phyloP scores from a whole-genome alignment of 2,329 filamentous ascomycete species.

The Aspergillus sp. region DNA sequence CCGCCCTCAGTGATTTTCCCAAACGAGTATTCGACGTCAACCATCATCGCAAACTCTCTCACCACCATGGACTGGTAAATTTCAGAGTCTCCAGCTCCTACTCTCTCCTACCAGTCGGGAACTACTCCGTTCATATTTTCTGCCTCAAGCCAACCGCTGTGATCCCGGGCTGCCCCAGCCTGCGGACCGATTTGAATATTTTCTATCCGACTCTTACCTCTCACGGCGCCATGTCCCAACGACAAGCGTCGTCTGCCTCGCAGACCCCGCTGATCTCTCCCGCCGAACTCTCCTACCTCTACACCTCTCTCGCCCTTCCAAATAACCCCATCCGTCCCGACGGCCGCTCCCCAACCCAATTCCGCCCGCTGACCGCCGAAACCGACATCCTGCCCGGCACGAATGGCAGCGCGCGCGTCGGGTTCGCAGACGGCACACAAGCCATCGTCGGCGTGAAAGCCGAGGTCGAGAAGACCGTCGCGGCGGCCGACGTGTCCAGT shows the following conservation, averaged over 20 bases:
- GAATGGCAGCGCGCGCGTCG: conserved; percentile 90
- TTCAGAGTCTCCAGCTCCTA: too few species aligned
- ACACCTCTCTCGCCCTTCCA: conserved; percentile 80
- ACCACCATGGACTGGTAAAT: not conserved
- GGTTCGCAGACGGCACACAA: conserved; percentile 92
- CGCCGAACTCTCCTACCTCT: conserved; percentile 93
- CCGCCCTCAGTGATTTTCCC: conserved; percentile 32
- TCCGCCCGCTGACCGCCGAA: conserved; percentile 87
- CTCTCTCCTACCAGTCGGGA: not conserved
- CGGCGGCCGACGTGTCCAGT: conserved; percentile 35
- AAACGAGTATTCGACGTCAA: conserved; percentile 4
- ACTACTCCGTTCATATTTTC: too few species aligned
- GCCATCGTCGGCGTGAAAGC: conserved; percentile 95
- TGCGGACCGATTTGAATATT: not conserved
- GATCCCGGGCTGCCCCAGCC: not conserved
- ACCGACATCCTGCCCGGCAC: conserved; percentile 83
- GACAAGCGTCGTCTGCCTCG: conserved; percentile 54
- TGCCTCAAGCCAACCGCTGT: not conserved
- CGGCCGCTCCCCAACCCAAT: conserved; percentile 76
- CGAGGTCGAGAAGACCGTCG: conserved; percentile 75
- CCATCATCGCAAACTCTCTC: not conserved
- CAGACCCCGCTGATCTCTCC: conserved; percentile 72
- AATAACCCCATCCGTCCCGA: conserved; percentile 77
- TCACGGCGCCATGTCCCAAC: conserved; percentile 54
- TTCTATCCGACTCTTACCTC: not conserved